Conservation (phyloP, 257 asterid genomes). For the Leonotis leonurus region DNA sequence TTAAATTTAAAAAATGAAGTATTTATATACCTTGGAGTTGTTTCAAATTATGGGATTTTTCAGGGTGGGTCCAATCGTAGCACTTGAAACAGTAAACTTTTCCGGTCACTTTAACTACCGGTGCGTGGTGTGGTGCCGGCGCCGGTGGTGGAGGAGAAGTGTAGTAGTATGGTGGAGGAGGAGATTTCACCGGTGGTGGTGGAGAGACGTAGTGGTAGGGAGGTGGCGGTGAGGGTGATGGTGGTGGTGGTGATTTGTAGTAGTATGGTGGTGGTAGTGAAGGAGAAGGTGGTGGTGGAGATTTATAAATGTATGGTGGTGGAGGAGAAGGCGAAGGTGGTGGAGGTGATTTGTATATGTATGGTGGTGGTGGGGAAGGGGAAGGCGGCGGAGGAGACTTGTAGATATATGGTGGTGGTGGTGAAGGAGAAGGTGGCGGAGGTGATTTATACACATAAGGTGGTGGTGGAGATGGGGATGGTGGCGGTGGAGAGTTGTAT, state of each 20-base stretch:
- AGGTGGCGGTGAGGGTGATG: constrained; percentile 23
- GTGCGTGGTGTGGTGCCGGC: constrained; percentile 23
- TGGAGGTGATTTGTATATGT: background rate
- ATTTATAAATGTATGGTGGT: constrained; percentile 21
- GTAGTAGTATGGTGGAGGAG: constrained; percentile 33
- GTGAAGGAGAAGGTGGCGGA: constrained; percentile 6
- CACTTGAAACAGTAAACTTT: constrained; percentile 70
- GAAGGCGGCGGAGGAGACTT: background rate
- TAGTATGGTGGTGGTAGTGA: constrained; percentile 28
- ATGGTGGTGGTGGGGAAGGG: background rate
- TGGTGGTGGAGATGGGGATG: constrained; percentile 32
- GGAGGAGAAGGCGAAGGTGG: constrained; percentile 18
- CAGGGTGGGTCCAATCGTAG: constrained; percentile 59
- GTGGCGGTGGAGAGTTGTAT: constrained; percentile 18
- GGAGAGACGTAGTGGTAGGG: constrained; percentile 33
- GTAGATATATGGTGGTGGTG: constrained; percentile 29
- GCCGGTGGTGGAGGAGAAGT: constrained; percentile 28
- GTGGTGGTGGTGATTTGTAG: constrained; percentile 42
- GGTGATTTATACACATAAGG: constrained; percentile 31
- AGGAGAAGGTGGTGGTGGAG: constrained; percentile 21
- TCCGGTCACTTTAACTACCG: constrained; percentile 58
- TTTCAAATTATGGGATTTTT: constrained; percentile 57
- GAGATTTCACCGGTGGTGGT: constrained; percentile 33
- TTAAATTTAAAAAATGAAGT: background rate
- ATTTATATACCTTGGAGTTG: constrained; percentile 54